Evolutionary conservation across 345 rosid genomes (phyloP).

Genomic region (Excoecaria agallocha): DNA sequence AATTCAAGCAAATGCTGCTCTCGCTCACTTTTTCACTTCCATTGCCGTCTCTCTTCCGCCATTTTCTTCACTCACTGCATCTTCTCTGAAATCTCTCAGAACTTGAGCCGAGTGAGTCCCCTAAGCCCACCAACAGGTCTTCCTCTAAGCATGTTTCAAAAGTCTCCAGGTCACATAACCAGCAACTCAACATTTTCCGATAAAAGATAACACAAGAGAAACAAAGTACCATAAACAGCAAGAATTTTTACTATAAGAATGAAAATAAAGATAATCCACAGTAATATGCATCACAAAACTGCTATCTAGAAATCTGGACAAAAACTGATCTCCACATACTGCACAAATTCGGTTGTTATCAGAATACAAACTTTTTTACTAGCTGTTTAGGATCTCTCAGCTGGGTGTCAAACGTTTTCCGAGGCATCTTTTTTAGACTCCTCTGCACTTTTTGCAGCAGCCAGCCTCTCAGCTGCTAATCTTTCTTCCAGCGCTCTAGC

Average conservation of each 20-base stretch:
- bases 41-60: too few species aligned
- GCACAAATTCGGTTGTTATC: slow-evolving; percentile 22
- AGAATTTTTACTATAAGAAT: slow-evolving; percentile 13
- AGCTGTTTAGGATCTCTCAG: not conserved
- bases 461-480: slow-evolving; percentile 76
- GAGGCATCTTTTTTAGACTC: slow-evolving; percentile 52
- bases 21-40: too few species aligned
- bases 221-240: not conserved
- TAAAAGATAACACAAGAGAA: not conserved
- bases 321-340: slow-evolving; percentile 24
- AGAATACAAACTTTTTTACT: slow-evolving; percentile 15
- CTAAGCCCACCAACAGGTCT: too few species aligned
- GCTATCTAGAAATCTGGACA: slow-evolving; percentile 24
- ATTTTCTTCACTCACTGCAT: too few species aligned
- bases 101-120: too few species aligned
- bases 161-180: not conserved
- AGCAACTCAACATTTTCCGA: not conserved
- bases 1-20: too few species aligned
- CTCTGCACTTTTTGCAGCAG: slow-evolving; percentile 45
- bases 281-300: slow-evolving; percentile 23
- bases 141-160: not conserved
- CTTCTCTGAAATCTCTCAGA: too few species aligned
- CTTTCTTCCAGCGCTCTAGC: slow-evolving; percentile 98
- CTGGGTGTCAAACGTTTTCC: slow-evolving; percentile 53
- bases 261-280: slow-evolving; percentile 13